phyloP scores from a whole-genome alignment of 495 filamentous ascomycete genomes.

The Neurospora cerealis region DNA sequence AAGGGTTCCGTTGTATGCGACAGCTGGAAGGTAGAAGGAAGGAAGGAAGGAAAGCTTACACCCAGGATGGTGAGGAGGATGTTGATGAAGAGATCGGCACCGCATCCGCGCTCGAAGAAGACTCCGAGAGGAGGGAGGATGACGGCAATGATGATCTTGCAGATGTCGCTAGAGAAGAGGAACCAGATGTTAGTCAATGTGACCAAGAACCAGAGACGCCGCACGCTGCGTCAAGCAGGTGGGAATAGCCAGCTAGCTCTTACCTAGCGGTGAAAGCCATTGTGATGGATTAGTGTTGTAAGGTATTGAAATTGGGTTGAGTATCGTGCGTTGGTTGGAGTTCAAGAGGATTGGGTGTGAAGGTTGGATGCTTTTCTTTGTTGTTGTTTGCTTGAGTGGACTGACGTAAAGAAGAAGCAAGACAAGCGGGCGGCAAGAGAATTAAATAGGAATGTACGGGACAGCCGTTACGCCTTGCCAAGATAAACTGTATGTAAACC shows the following conservation, averaged over 20 bases:
- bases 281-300: constrained; percentile 14
- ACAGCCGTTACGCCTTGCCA: neutral
- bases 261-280: constrained; percentile 61
- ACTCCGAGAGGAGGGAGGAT: constrained; percentile 83
- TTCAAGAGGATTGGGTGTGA: neutral
- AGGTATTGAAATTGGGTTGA: neutral
- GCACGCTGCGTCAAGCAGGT: neutral
- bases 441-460: neutral
- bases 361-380: neutral
- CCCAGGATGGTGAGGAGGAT: constrained; percentile 79
- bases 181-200: neutral
- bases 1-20: neutral
- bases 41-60: constrained; percentile 35
- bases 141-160: constrained; percentile 86
- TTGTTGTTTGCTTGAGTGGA: neutral
- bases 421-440: neutral
- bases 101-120: constrained; percentile 83
- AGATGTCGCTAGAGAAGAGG: constrained; percentile 56
- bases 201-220: neutral
- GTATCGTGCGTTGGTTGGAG: neutral
- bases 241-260: constrained; percentile 9
- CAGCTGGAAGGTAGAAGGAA: neutral
- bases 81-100: constrained; percentile 82
- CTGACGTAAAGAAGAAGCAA: neutral
- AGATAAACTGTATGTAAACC: neutral